phyloP scores from a whole-genome alignment of 345 rosid species.

The Eucalyptus erythrocorys region DNA sequence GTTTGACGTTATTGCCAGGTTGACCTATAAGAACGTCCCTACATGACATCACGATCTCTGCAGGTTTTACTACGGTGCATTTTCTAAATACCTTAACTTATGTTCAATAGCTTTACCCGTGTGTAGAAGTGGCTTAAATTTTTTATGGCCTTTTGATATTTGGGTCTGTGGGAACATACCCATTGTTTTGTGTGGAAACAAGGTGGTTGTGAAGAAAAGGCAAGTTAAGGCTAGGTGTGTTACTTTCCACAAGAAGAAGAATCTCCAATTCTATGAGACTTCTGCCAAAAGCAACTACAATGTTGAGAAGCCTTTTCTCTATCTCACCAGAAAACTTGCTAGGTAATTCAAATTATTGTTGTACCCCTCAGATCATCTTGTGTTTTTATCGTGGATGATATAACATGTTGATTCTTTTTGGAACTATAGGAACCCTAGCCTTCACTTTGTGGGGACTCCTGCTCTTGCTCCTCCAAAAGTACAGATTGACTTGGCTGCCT shows the following conservation, averaged over 20 bases:
- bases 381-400: background rate
- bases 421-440: conserved; percentile 46
- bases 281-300: conserved; percentile 93
- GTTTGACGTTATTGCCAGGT: conserved; percentile 94
- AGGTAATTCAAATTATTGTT: conserved; percentile 32
- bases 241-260: conserved; percentile 91
- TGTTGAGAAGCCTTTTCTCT: conserved; percentile 88
- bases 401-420: background rate
- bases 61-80: conserved; percentile 19
- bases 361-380: background rate
- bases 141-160: background rate
- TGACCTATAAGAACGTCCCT: conserved; percentile 94
- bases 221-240: conserved; percentile 93
- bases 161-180: conserved; percentile 91
- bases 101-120: background rate
- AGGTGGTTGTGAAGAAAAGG: conserved; percentile 91
- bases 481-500: conserved; percentile 60
- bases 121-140: background rate
- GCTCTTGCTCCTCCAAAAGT: conserved; percentile 97
- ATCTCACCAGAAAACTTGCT: conserved; percentile 78
- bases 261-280: conserved; percentile 81
- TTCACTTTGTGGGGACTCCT: conserved; percentile 91
- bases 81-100: too few relatives aligned
- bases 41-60: conserved; percentile 98
- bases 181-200: conserved; percentile 87